phyloP scores from a whole-genome alignment of 106 monocot genomes.

The Dendrobium huoshanense region DNA sequence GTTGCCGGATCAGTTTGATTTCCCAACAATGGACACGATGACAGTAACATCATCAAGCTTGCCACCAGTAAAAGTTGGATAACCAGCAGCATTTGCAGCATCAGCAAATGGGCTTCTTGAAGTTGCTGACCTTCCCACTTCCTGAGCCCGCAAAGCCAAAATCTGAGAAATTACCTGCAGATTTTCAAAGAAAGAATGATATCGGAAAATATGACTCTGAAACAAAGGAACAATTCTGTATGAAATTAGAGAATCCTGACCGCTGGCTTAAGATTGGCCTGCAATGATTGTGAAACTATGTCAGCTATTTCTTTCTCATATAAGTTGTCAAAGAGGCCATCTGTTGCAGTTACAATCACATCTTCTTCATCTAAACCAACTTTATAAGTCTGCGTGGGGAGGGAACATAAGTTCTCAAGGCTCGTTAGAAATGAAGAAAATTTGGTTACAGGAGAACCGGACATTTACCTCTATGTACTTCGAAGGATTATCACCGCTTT shows the following conservation, averaged over 20 bases:
- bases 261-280: constrained; percentile 47
- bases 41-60: constrained; percentile 97
- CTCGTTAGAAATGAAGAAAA: not conserved
- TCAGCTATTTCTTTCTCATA: constrained; percentile 67
- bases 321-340: constrained; percentile 91
- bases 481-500: constrained; percentile 74
- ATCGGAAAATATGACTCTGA: not conserved
- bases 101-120: constrained; percentile 80
- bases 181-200: not conserved
- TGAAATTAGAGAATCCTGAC: constrained; percentile 21
- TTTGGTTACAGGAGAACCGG: not conserved
- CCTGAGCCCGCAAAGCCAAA: constrained; percentile 59
- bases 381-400: constrained; percentile 37
- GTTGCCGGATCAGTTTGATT: constrained; percentile 6
- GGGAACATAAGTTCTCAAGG: not conserved
- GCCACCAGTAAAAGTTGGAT: constrained; percentile 61
- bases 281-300: constrained; percentile 56
- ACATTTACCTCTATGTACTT: constrained; percentile 52
- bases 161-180: constrained; percentile 69
- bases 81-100: constrained; percentile 76
- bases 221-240: not conserved
- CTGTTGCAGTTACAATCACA: constrained; percentile 76
- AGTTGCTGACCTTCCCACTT: constrained; percentile 55
- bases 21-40: constrained; percentile 69
- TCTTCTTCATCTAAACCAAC: constrained; percentile 75